Base-by-base conservation (phyloP, 352 stramenopile genomes). In the Stramenopiles sp. region DNA sequence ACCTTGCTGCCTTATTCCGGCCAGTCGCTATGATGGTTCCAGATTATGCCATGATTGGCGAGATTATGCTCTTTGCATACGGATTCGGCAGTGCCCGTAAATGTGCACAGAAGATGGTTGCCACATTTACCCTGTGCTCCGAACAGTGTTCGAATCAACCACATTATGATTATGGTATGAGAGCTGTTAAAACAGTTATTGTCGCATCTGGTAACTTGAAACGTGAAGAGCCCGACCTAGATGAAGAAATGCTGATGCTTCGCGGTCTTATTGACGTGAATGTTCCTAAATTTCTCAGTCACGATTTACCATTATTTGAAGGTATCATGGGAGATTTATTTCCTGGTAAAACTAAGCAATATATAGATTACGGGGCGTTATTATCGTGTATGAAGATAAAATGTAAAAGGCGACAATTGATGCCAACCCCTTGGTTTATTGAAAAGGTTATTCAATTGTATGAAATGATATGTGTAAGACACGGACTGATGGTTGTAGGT, bases 1-100 rank as follows among this genome's bases (percentile, higher is more conserved):
- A 85, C 8, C 57, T 91, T 2, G 73, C 81, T 22, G 76, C 74
- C 4, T 47, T 90, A 1, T 91, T 91, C 44, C 62, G 76, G 15
- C 76, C 76, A 0, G 76, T 91, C 18, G 76, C 76, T 2, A 91
- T 91, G 76, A 92, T 91, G 76, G 73, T 89, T 12, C 73, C 73
- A 0, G 72, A 89, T 49, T 90, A 90, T 43, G 71, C 66, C 2
- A 69, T 89, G 47, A 89, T 90, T 38, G 73, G 70, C 23, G 73
- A 90, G 46, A 90, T 89, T 51, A 89, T 90, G 71, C 74, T 90
- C 28, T 90, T 89, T 42, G 68, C 66, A 2, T 87, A 83, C 36
- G 74, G 74, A 2, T 90, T 85, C 43, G 63, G 75, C 38, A 74
- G 85, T 24, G 75, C 71, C 6, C 71, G 74, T 29, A 61, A 81